Percentiles rank a stretch among this genome's conserved stretches.
Conservation (phyloP, 2,329 filamentous ascomycete genomes). For the Nemania sp. region DNA sequence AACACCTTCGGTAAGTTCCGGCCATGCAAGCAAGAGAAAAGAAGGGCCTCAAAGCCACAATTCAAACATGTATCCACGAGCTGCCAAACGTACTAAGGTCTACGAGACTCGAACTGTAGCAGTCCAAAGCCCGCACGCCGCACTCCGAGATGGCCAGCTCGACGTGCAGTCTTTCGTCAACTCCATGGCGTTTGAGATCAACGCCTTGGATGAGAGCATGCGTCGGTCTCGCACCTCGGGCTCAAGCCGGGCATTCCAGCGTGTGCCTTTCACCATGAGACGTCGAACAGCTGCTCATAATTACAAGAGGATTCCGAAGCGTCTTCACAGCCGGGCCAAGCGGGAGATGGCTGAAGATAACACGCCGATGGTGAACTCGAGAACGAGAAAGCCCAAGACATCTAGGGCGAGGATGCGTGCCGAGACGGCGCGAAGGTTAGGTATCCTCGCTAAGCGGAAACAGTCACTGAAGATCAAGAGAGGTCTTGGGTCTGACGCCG, state of each 20-base stretch:
- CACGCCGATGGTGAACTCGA: constrained; percentile 80
- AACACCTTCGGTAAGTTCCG: constrained; percentile 20
- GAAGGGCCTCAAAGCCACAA: constrained; percentile 43
- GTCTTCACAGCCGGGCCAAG: constrained; percentile 76
- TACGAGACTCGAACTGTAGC: constrained; percentile 63
- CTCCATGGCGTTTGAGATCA: constrained; percentile 90
- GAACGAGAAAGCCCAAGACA: constrained; percentile 70
- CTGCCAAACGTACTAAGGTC: constrained; percentile 60
- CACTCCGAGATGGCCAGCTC: constrained; percentile 78
- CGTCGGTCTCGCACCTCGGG: constrained; percentile 72
- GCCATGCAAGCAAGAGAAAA: constrained; percentile 48
- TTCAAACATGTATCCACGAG: constrained; percentile 46
- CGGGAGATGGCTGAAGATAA: constrained; percentile 89
- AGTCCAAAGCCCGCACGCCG: constrained; percentile 62
- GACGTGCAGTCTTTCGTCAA: constrained; percentile 87
- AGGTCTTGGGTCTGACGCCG: constrained; percentile 49
- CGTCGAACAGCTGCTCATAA: constrained; percentile 95
- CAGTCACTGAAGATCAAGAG: constrained; percentile 55
- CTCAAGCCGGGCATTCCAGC: constrained; percentile 85
- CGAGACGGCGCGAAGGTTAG: constrained; percentile 80
- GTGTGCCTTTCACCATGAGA: constrained; percentile 85
- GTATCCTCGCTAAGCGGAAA: constrained; percentile 69
- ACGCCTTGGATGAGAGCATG: constrained; percentile 85
- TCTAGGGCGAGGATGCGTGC: constrained; percentile 73
- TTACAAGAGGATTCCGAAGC: constrained; percentile 85